Evolutionary conservation across 1,139 yeast genomes (phyloP).

Genomic region (Nakaseomyces glabratus): DNA sequence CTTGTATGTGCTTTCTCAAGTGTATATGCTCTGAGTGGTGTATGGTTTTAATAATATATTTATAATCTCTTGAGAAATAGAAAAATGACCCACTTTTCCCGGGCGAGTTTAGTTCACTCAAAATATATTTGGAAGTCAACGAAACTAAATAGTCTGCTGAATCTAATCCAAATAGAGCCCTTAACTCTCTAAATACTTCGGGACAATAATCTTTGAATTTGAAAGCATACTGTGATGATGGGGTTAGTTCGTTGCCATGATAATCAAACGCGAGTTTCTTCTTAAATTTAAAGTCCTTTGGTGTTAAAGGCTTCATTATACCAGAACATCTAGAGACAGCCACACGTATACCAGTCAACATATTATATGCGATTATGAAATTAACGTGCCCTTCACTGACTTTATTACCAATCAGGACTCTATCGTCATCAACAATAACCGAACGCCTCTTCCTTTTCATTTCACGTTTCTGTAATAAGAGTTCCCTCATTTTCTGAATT

Average conservation of each 20-base stretch:
- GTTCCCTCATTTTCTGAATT: conserved; percentile 28
- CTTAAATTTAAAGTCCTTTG: conserved; percentile 58
- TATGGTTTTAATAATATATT: conserved; percentile 91
- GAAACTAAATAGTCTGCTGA: conserved; percentile 94
- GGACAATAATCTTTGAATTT: conserved; percentile 96
- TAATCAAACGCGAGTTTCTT: conserved; percentile 80
- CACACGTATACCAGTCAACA: conserved; percentile 94
- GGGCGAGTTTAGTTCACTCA: conserved; percentile 89
- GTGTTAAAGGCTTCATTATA: conserved; percentile 61
- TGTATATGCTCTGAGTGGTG: conserved; percentile 89
- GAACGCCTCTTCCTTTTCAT: conserved; percentile 29
- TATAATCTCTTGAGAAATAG: conserved; percentile 86
- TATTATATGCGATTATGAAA: conserved; percentile 89
- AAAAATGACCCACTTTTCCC: conserved; percentile 97
- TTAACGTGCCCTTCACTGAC: conserved; percentile 90
- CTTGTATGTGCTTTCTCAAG: conserved; percentile 61
- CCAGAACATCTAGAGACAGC: conserved; percentile 92
- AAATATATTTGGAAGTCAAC: conserved; percentile 82
- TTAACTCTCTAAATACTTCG: conserved; percentile 79
- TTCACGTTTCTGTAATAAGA: conserved; percentile 27
- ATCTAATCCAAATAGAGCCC: conserved; percentile 74
- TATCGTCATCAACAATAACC: conserved; percentile 45
- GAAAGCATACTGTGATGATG: conserved; percentile 82
- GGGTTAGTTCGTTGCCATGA: conserved; percentile 83
- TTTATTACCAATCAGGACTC: conserved; percentile 65